Base-by-base conservation (phyloP, 176 grass and related monocot species). In the Metroxylon sagu region DNA sequence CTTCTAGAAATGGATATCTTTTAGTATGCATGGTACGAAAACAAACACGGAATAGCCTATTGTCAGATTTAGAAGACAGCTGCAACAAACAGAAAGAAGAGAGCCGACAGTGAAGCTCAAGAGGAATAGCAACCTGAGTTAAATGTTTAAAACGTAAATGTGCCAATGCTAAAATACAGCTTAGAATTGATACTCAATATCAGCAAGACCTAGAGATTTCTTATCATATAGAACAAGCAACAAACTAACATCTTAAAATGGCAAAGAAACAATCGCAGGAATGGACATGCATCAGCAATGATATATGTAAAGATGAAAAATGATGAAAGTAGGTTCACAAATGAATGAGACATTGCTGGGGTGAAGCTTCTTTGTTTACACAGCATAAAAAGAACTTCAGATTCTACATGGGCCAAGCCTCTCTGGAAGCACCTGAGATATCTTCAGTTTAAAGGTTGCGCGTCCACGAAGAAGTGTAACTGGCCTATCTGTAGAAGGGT, bases 51-150 rank as follows among this genome's bases (percentile, higher is more conserved):
- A 97, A 97, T 30, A 97, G 70, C 87, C 89, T 85, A 69, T 97
- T 88, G 76, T 97, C 93, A 19, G 68, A 97, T 88, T 97, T 97
- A 29, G 93, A 97, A 77, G 93, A 92, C 39, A 97, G 73, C 87
- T 92, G 87, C n/a, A 73, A 78, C 57, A 49, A 15, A 52, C 26
- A 71, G 35, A 59, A 17, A 55, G 39, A 27, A 49, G 53, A 57
- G 18, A 4, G 35, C 56, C 35, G 16, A 28, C 1, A 59, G 6
- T 16, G 39, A 50, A 16, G 16, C 29, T 57, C 43, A 66, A 65
- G 56, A 35, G 66, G 66, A 30, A 49, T 28, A 35, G 35, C 35
- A 43, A 43, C 35, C 35, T 43, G 10, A 14, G 8, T 43, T 10
- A 43, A 43, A 43, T 43, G 35, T 43, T 43, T 43, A 10, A 43